Evolutionary conservation across 192 early-diverging fungal species (phyloP), one percentile per base, ranked within the genome.

Genomic region (Diversispora epigaea): DNA sequence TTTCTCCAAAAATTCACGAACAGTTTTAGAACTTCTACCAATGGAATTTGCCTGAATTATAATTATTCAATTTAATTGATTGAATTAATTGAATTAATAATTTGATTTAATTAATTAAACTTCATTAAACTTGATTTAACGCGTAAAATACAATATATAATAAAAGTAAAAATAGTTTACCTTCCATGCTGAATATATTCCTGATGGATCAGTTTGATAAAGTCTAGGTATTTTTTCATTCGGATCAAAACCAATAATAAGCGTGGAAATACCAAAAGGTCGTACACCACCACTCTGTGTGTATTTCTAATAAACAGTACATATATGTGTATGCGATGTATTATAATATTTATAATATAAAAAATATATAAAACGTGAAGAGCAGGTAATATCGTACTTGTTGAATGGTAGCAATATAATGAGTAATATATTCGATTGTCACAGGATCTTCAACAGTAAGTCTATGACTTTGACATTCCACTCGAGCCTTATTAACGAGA

Each of bases 161-260:
- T 15, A 55, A 45, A n/a, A n/a, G n/a, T n/a, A n/a, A n/a, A n/a
- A n/a, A n/a, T n/a, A n/a, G n/a, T 43, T 56, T 71, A 88, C 86
- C 89, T 98, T 98, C 96, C 96, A 99, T 77, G 94, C 94, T 76
- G 95, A 94, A 79, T 96, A 98, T 78, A 97, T 97, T 39, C 97
- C 97, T n/a, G 95, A 95, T 12, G 97, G 97, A 62, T 99, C 96
- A 6, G 97, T 99, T 84, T 95, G 94, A 84, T 96, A 99, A 66
- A 99, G 88, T 82, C 92, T 92, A 32, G 97, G 96, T 6, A 86
- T 82, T 82, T 91, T 90, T 73, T 89, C 84, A 80, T 96, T 92
- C 7, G 87, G 80, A 75, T 98, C 95, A 80, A 96, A 95, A 11
- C 97, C 97, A 75, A 97, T 93, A 73, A 98, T 90, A 64, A 99